Percentiles rank a stretch among this genome's conserved stretches.
Conservation (phyloP, 495 filamentous ascomycete species). For the Glarea lozoyensis region DNA sequence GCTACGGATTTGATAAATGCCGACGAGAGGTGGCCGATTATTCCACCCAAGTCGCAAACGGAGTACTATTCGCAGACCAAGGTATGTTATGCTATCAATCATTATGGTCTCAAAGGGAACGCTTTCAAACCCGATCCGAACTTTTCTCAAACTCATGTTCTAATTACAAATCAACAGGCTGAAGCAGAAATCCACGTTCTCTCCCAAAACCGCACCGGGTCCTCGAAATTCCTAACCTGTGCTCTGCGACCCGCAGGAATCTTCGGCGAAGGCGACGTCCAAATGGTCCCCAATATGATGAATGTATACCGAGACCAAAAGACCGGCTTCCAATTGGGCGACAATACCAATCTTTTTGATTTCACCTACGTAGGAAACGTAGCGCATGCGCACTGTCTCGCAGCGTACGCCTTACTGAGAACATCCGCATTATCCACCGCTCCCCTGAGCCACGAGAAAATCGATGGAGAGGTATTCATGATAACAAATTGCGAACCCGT, state of each 20-base stretch:
- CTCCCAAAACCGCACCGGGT: conserved; percentile 64
- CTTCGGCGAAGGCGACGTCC: conserved; percentile 79
- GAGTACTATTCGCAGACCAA: conserved; percentile 93
- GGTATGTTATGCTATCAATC: conserved; percentile 31
- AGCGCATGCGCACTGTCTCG: conserved; percentile 65
- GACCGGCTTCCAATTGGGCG: conserved; percentile 75
- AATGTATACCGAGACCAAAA: conserved; percentile 54
- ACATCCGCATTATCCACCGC: conserved; percentile 43
- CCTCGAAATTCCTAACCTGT: conserved; percentile 59
- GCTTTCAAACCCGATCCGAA: neutral
- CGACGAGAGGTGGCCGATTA: conserved; percentile 77
- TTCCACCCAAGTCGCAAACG: conserved; percentile 58
- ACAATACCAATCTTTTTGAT: conserved; percentile 83
- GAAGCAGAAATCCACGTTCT: conserved; percentile 80
- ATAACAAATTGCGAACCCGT: conserved; percentile 88
- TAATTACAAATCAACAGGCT: conserved; percentile 43
- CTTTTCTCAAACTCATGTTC: neutral
- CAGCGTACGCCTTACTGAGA: conserved; percentile 61
- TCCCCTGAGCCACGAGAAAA: conserved; percentile 64
- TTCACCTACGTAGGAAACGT: conserved; percentile 77
- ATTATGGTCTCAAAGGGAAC: neutral
- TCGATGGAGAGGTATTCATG: conserved; percentile 92
- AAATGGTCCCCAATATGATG: conserved; percentile 53
- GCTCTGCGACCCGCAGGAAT: conserved; percentile 84
- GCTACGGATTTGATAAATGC: conserved; percentile 76